A percentile compares a stretch with the other conserved stretches of the same genome.
Conservation (phyloP, 371 early-diverging fungal genomes). For the Funneliformis caledonium region DNA sequence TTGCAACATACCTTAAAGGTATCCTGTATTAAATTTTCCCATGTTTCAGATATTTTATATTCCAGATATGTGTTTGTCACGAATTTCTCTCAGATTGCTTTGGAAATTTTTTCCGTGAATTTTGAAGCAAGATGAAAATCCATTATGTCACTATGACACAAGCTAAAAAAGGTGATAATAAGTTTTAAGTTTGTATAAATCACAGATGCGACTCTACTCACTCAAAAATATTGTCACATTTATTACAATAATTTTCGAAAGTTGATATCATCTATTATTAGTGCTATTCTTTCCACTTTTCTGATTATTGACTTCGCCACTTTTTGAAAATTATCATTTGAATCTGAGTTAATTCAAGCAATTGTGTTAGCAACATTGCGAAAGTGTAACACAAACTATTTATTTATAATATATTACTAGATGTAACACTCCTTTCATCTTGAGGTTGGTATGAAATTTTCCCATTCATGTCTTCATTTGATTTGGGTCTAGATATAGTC, state of each 20-base stretch:
- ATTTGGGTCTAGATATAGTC: background rate
- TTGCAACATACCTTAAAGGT: slow-evolving; percentile 33
- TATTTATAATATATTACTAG: slow-evolving; percentile 15
- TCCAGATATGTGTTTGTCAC: slow-evolving; percentile 28
- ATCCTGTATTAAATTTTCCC: slow-evolving; percentile 29
- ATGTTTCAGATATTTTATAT: slow-evolving; percentile 18
- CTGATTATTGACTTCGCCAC: slow-evolving; percentile 26
- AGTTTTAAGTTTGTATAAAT: slow-evolving; percentile 3
- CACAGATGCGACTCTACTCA: slow-evolving; percentile 20
- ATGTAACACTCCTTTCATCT: slow-evolving; percentile 14
- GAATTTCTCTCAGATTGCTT: slow-evolving; percentile 27
- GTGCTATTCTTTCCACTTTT: slow-evolving; percentile 13
- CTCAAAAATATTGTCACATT: slow-evolving; percentile 37
- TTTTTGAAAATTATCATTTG: slow-evolving; percentile 26
- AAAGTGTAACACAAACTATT: slow-evolving; percentile 11
- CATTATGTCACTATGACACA: slow-evolving; percentile 36
- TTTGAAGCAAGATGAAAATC: slow-evolving; percentile 14
- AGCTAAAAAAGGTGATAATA: slow-evolving; percentile 4
- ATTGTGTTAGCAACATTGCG: slow-evolving; percentile 2
- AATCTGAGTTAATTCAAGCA: slow-evolving; percentile 17
- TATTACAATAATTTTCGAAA: slow-evolving; percentile 26
- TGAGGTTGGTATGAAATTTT: background rate
- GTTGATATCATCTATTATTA: slow-evolving; percentile 20
- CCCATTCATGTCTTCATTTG: background rate
- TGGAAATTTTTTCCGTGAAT: slow-evolving; percentile 26